These are phyloP conservation scores for Colletotrichum eremochloae DNA, from an alignment of 2,329 filamentous ascomycete species.

Conservation along the genomic window DNA sequence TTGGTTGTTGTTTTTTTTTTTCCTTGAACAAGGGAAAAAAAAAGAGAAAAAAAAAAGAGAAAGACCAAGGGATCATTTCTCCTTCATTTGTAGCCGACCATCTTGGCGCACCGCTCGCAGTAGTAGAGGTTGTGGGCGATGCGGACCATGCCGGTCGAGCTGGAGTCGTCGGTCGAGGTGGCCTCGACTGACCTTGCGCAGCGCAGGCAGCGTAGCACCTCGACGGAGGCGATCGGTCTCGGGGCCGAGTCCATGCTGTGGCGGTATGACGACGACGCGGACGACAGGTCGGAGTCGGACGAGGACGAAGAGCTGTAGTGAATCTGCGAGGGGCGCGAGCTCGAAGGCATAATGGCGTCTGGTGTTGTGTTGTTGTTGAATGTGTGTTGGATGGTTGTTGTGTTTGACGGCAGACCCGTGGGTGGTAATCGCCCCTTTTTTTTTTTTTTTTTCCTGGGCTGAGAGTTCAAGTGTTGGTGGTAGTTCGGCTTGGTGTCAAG, in stretches of 20 bases:
- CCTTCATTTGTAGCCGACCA: slow-evolving; percentile 72
- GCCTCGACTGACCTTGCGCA: slow-evolving; percentile 72
- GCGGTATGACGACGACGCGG: slow-evolving; percentile 53
- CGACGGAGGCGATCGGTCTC: slow-evolving; percentile 65
- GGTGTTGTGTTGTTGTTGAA: not conserved
- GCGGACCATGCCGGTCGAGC: slow-evolving; percentile 72
- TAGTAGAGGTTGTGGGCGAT: slow-evolving; percentile 77
- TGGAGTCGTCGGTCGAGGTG: slow-evolving; percentile 71
- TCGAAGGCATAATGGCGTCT: slow-evolving; percentile 47
- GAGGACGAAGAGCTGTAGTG: slow-evolving; percentile 58
- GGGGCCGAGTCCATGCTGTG: slow-evolving; percentile 64
- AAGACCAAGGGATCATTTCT: not conserved
- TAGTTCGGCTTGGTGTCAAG: slow-evolving; percentile 17
- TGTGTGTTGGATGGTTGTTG: too few relatives aligned
- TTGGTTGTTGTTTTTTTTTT: too few relatives aligned
- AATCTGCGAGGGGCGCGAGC: slow-evolving; percentile 52
- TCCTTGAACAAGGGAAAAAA: too few relatives aligned
- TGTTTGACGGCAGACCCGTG: not conserved
- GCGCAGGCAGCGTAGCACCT: slow-evolving; percentile 73
- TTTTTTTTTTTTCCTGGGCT: slow-evolving; percentile 3
- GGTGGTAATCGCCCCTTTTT: too few relatives aligned
- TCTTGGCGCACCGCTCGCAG: slow-evolving; percentile 73
- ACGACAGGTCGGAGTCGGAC: slow-evolving; percentile 59
- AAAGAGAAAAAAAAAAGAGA: not conserved
- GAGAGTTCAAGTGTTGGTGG: slow-evolving; percentile 4